Evolutionary conservation across 768 basidiomycete genomes (phyloP).

Genomic region (Macrolepiota albuminosa): DNA sequence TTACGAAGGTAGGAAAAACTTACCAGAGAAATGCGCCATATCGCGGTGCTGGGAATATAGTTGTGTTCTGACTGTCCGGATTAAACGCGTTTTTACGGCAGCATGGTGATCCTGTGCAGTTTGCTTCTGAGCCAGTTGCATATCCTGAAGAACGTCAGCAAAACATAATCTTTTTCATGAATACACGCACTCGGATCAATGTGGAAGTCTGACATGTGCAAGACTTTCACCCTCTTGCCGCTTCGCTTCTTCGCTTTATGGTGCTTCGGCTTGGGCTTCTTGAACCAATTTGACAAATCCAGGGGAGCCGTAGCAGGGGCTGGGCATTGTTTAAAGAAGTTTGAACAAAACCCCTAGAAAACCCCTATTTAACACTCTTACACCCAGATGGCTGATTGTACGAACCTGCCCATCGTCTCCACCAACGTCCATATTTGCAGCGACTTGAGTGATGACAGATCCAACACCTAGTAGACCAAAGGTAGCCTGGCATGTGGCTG

Average conservation of each 20-base stretch:
- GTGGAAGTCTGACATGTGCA: slow-evolving; percentile 78
- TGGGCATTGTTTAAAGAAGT: slow-evolving; percentile 55
- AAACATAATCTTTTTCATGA: background rate
- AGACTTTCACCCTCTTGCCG: slow-evolving; percentile 62
- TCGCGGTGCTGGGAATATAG: slow-evolving; percentile 58
- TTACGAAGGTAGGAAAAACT: background rate
- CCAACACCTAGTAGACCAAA: slow-evolving; percentile 49
- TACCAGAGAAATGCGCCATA: slow-evolving; percentile 64
- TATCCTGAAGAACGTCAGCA: slow-evolving; percentile 39
- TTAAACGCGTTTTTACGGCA: slow-evolving; percentile 57
- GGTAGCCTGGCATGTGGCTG: slow-evolving; percentile 41
- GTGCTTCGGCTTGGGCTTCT: slow-evolving; percentile 70
- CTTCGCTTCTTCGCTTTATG: slow-evolving; percentile 55
- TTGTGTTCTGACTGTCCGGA: slow-evolving; percentile 40
- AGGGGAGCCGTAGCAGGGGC: slow-evolving; percentile 54
- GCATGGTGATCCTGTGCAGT: slow-evolving; percentile 60
- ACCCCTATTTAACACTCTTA: background rate
- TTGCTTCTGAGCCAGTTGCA: slow-evolving; percentile 65
- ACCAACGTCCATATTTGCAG: slow-evolving; percentile 65
- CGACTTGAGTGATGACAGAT: slow-evolving; percentile 62
- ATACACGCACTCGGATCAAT: slow-evolving; percentile 58
- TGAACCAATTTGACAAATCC: slow-evolving; percentile 65
- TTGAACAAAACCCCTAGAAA: slow-evolving; percentile 48
- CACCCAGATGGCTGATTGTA: slow-evolving; percentile 2
- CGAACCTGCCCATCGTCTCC: slow-evolving; percentile 70